Evolutionary conservation across 805 yeast species (phyloP), one percentile per base, ranked within the genome.

Genomic region (Hanseniaspora thailandica): DNA sequence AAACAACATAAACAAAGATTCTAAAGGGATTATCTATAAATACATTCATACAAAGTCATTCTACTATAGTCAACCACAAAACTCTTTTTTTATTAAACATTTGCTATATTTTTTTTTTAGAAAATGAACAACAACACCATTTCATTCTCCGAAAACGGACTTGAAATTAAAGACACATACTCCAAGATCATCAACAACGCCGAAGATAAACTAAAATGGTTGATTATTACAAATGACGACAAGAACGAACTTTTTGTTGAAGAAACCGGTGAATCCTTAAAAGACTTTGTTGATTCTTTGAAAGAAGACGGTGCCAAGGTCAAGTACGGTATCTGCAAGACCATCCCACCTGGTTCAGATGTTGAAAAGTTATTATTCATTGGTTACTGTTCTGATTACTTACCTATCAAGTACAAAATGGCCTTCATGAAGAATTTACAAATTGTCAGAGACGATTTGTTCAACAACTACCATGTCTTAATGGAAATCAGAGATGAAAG

Each of bases 341-440:
- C 90, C 45, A 79, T 81, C 55, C 95, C 90, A 54, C 90, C 90
- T 54, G 94, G 93, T n/a, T 84, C 95, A 4, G 93, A 85, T 60
- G 89, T 93, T 34, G 77, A 78, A 62, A 93, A 93, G 71, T 73
- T 86, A 58, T 76, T 90, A 31, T 72, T 93, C 46, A 74, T 93
- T 36, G 97, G 97, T 49, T 90, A 96, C 96, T 86, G 95, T 70
- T 98, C 98, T 6, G 97, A 93, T 67, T 86, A 90, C 54, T 89
- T 95, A 22, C 95, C 97, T 58, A 74, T 73, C 63, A 84, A 81
- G 63, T 73, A 82, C 26, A 77, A 87, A 61, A 76, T 86, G 45
- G 81, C 88, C 1, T 85, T 81, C 68, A 88, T 90, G 26, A 70
- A 79, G 56, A 85, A 84, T 66, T 81, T 84, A 59, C 87, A 86